Percentiles rank a stretch among this genome's conserved stretches.
These are phyloP conservation scores for Mimosa bimucronata DNA, from an alignment of 306 rosid genomes.

Conservation along the genomic window DNA sequence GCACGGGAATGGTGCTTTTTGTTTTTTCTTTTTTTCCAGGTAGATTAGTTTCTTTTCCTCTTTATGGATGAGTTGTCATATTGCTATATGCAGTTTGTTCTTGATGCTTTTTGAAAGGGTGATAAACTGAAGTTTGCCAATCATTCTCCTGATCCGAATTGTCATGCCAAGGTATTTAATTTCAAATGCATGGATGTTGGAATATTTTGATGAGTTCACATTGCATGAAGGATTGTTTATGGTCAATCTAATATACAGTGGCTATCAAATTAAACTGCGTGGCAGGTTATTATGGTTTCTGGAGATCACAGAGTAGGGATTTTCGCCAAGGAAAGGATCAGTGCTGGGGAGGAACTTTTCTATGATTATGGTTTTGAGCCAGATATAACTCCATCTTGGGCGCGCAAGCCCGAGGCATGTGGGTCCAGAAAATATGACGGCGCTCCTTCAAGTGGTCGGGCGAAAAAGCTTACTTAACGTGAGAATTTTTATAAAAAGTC, in stretches of 20 bases:
- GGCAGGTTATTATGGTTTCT: constrained; percentile 97
- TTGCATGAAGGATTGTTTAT: constrained; percentile 10
- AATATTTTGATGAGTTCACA: constrained; percentile 17
- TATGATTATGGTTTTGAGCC: constrained; percentile 97
- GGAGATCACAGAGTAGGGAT: constrained; percentile 99
- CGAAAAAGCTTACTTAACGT: constrained; percentile 87
- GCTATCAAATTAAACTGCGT: no score
- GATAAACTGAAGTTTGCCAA: constrained; percentile 97
- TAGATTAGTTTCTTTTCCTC: no score
- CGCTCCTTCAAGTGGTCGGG: constrained; percentile 94
- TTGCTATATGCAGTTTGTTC: constrained; percentile 78
- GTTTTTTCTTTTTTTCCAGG: background rate
- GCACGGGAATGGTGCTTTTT: constrained; percentile 67
- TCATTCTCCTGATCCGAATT: constrained; percentile 97
- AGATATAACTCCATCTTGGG: constrained; percentile 98
- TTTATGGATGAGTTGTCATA: no score
- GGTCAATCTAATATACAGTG: constrained; percentile 9
- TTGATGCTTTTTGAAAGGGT: constrained; percentile 96
- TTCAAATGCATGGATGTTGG: constrained; percentile 22
- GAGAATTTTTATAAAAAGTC: constrained; percentile 29
- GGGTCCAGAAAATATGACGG: constrained; percentile 88
- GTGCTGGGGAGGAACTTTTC: constrained; percentile 93
- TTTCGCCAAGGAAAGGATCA: constrained; percentile 94
- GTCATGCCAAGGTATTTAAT: constrained; percentile 86
- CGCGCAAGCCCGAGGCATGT: constrained; percentile 84